Evolutionary conservation across 2,329 filamentous ascomycete species (phyloP), one percentile per base, ranked within the genome.

Genomic region (Exophiala aquamarina): DNA sequence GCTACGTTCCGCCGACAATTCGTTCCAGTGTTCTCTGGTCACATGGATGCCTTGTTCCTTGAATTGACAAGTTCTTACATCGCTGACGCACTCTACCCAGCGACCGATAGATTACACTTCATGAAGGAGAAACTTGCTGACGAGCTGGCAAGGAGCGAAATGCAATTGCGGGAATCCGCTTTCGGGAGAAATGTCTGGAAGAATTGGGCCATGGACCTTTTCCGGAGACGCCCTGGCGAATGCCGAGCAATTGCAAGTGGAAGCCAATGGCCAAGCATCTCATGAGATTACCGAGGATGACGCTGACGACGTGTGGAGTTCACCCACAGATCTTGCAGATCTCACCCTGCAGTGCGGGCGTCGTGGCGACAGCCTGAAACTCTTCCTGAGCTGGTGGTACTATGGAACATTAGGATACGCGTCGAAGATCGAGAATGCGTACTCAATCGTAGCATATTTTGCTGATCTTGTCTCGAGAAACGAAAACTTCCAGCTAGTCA

Each of bases 261-360:
- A 7, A 5, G 19, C 17, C 4, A 43, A 43, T 21, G 40, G 40
- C n/a, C 28, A 43, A 15, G 9, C 33, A n/a, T 36, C 26, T 21
- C 23, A 6, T 26, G 6, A 26, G 11, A 34, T 18, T 10, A 2
- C 21, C 11, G 42, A 21, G n/a, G n/a, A n/a, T n/a, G n/a, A n/a
- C n/a, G n/a, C n/a, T n/a, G n/a, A n/a, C n/a, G n/a, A n/a, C 11
- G 20, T 13, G 4, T 70, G 67, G 4, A 63, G 66, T 4, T 85
- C 92, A 49, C 74, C 89, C 11, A 95, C 87, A 82, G 93, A 97
- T 65, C 74, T 97, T 19, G 93, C 91, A 1, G 92, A 97, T 62
- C 72, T 97, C 47, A 96, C 92, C 1, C 81, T 95, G 29, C 93
- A 97, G 70, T 97, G 93, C 66, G 93, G 93, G 3, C 83, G 93